Conservation (phyloP, 352 stramenopile species). For the Globisporangium radiosum region DNA sequence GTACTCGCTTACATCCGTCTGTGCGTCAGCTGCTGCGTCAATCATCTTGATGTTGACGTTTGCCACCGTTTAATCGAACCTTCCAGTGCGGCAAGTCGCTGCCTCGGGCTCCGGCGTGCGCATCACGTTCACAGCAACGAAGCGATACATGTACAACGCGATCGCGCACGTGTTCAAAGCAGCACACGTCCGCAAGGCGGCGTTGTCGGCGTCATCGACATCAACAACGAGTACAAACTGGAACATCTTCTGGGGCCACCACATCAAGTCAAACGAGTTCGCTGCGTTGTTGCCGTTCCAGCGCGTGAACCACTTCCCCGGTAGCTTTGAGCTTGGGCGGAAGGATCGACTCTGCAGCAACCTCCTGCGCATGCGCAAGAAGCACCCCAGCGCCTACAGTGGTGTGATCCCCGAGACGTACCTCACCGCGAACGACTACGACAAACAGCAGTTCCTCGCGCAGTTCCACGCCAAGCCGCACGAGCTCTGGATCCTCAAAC, state of each 20-base stretch:
- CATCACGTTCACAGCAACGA: conserved; percentile 51
- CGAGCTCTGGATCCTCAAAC: conserved; percentile 77
- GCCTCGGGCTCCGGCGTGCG: conserved; percentile 17
- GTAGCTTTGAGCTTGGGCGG: conserved; percentile 70
- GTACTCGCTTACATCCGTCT: too few relatives aligned
- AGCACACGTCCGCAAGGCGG: conserved; percentile 13
- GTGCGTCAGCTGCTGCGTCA: too few relatives aligned
- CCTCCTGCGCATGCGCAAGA: conserved; percentile 59
- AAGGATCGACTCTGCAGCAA: conserved; percentile 64
- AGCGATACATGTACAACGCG: conserved; percentile 76
- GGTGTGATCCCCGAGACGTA: conserved; percentile 69
- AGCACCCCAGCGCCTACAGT: conserved; percentile 34
- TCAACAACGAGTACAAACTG: conserved; percentile 22
- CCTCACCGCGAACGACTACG: conserved; percentile 64
- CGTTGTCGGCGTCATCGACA: too few relatives aligned
- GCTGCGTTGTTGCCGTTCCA: conserved; percentile 41
- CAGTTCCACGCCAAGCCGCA: conserved; percentile 36
- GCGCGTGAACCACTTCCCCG: conserved; percentile 69
- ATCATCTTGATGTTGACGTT: too few relatives aligned
- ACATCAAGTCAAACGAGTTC: conserved; percentile 44
- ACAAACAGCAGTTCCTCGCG: conserved; percentile 52
- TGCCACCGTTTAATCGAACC: background rate
- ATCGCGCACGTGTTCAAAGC: conserved; percentile 54
- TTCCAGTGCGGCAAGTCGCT: conserved; percentile 26
- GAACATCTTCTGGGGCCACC: conserved; percentile 74